Evolutionary conservation across 805 yeast genomes (phyloP).

Genomic region (Ogataea pini): DNA sequence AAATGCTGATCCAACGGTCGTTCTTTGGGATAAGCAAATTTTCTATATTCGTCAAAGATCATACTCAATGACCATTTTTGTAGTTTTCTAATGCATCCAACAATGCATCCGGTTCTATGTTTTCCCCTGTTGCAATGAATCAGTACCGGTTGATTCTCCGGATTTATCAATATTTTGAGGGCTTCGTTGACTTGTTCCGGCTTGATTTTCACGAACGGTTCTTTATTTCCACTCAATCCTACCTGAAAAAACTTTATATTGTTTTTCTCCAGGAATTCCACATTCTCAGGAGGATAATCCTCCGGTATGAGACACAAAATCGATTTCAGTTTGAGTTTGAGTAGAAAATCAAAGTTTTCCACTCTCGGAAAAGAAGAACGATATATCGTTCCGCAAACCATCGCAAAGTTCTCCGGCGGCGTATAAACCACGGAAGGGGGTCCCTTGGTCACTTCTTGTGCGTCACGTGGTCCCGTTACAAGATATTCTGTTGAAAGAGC

Average conservation of each 20-base stretch:
- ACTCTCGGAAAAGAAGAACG: conserved; percentile 88
- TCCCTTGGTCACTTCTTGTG: conserved; percentile 2
- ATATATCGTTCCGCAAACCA: conserved; percentile 76
- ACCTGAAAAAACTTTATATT: conserved; percentile 76
- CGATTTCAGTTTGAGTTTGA: conserved; percentile 63
- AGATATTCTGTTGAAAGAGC: conserved; percentile 5
- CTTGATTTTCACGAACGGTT: conserved; percentile 80
- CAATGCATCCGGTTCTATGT: conserved; percentile 94
- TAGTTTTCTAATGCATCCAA: conserved; percentile 85
- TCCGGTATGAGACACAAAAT: conserved; percentile 88
- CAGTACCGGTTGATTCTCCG: conserved; percentile 85
- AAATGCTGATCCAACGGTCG: conserved; percentile 95
- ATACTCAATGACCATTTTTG: conserved; percentile 93
- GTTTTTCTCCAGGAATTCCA: conserved; percentile 58
- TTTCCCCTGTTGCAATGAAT: conserved; percentile 97
- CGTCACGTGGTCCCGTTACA: conserved; percentile 1
- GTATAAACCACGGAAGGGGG: conserved; percentile 28
- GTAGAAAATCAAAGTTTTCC: conserved; percentile 74
- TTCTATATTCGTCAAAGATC: conserved; percentile 93
- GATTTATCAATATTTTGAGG: conserved; percentile 75
- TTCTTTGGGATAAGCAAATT: conserved; percentile 93
- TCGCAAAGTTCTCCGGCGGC: conserved; percentile 91
- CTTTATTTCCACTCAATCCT: conserved; percentile 94
- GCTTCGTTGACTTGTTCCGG: conserved; percentile 75
- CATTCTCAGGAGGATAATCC: conserved; percentile 80